phyloP scores from a whole-genome alignment of 257 asterid species.

The Primulina tabacum region DNA sequence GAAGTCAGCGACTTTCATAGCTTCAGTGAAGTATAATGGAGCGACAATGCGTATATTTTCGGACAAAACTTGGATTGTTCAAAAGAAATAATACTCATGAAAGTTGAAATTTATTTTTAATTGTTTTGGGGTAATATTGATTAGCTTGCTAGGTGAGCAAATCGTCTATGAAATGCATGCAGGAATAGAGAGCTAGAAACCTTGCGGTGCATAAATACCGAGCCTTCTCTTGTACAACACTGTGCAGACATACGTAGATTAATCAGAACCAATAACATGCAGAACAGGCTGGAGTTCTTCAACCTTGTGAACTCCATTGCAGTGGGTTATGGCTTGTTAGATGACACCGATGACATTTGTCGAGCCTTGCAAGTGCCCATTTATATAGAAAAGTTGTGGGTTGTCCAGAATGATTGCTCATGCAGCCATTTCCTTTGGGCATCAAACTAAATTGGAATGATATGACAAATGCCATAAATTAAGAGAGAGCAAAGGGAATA shows the following conservation, averaged over 20 bases:
- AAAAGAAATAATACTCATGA: too few relatives aligned
- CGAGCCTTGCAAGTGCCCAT: constrained; percentile 7
- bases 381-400: constrained; percentile 25
- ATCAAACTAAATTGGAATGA: constrained; percentile 13
- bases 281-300: not conserved
- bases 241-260: not conserved
- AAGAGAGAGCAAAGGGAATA: not conserved
- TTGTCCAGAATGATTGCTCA: constrained; percentile 30
- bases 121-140: not conserved
- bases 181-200: not conserved
- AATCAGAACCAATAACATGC: not conserved
- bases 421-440: constrained; percentile 29
- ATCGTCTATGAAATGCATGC: too few relatives aligned
- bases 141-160: too few relatives aligned
- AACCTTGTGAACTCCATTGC: not conserved
- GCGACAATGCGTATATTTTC: too few relatives aligned
- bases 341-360: not conserved
- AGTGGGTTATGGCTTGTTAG: not conserved
- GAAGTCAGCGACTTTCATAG: not conserved
- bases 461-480: constrained; percentile 19
- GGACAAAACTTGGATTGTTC: too few relatives aligned
- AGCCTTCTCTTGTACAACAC: not conserved
- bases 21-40: not conserved
- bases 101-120: not conserved
- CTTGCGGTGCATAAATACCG: not conserved